phyloP scores from a whole-genome alignment of 306 rosid species.

The Cucurbita maxima region DNA sequence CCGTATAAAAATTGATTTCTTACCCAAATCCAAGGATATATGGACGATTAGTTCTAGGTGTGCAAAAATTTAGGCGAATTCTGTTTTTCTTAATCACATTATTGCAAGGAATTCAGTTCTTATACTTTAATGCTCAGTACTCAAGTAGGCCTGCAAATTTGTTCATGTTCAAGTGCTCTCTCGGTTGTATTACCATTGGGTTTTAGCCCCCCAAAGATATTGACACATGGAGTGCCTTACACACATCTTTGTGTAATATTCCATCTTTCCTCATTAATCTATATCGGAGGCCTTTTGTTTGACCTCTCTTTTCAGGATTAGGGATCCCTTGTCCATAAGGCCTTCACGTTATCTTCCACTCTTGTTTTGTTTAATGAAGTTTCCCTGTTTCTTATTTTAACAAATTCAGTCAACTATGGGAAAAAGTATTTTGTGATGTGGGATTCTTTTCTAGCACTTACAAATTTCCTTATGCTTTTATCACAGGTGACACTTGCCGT shows the following conservation, averaged over 20 bases:
- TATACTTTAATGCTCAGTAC: neutral
- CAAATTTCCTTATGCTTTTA: neutral
- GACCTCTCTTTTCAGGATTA: neutral
- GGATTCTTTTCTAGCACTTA: neutral
- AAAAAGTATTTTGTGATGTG: neutral
- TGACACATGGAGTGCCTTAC: neutral
- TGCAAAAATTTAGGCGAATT: neutral
- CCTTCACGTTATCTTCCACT: neutral
- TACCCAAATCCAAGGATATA: neutral
- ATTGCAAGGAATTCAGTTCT: neutral
- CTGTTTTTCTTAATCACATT: neutral
- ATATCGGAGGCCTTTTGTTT: neutral
- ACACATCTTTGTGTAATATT: neutral
- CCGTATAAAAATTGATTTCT: neutral
- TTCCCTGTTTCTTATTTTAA: neutral
- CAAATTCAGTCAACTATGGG: neutral
- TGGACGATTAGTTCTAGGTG: neutral
- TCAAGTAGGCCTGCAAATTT: neutral
- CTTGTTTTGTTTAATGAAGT: neutral
- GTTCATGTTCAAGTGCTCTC: neutral
- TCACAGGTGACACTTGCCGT: neutral
- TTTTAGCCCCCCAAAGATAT: neutral
- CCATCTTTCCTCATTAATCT: neutral
- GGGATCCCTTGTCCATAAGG: neutral
- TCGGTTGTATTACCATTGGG: neutral